A percentile compares a stretch with the other conserved stretches of the same genome.
Conservation (phyloP, 768 basidiomycete genomes). For the Collybia sordida region DNA sequence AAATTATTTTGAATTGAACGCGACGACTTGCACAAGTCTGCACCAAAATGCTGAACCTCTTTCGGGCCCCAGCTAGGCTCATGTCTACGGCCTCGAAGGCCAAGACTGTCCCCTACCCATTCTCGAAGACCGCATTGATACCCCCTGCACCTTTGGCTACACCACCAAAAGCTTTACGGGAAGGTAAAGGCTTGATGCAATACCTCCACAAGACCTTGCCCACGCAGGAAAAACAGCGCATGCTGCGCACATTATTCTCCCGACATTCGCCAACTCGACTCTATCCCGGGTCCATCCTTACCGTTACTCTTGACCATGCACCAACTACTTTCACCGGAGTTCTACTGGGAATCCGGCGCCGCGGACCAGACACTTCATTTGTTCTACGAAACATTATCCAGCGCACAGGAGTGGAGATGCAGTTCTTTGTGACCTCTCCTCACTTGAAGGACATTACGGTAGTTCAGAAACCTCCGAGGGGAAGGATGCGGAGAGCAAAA, state of each 20-base stretch:
- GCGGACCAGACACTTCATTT: constrained; percentile 88
- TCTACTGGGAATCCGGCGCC: constrained; percentile 76
- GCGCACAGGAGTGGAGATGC: constrained; percentile 91
- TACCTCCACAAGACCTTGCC: constrained; percentile 66
- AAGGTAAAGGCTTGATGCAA: constrained; percentile 80
- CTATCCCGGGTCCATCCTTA: constrained; percentile 83
- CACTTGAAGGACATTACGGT: constrained; percentile 86
- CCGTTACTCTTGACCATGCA: constrained; percentile 73
- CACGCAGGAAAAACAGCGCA: constrained; percentile 64
- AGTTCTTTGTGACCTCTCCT: constrained; percentile 84
- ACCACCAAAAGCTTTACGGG: constrained; percentile 45
- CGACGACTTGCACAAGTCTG: neutral
- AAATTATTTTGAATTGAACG: neutral
- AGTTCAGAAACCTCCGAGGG: constrained; percentile 60
- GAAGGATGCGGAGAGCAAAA: constrained; percentile 74
- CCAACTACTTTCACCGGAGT: constrained; percentile 88
- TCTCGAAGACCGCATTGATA: constrained; percentile 66
- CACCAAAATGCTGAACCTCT: constrained; percentile 33
- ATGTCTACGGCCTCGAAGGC: constrained; percentile 43
- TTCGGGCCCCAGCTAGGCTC: constrained; percentile 35
- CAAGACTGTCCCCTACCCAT: constrained; percentile 54
- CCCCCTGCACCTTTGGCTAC: constrained; percentile 42
- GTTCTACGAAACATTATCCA: constrained; percentile 87
- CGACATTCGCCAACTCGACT: constrained; percentile 67
- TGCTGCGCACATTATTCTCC: constrained; percentile 72